Evolutionary conservation across 1,284 basidiomycete species (phyloP).

Genomic region (Fereydounia khargensis): DNA sequence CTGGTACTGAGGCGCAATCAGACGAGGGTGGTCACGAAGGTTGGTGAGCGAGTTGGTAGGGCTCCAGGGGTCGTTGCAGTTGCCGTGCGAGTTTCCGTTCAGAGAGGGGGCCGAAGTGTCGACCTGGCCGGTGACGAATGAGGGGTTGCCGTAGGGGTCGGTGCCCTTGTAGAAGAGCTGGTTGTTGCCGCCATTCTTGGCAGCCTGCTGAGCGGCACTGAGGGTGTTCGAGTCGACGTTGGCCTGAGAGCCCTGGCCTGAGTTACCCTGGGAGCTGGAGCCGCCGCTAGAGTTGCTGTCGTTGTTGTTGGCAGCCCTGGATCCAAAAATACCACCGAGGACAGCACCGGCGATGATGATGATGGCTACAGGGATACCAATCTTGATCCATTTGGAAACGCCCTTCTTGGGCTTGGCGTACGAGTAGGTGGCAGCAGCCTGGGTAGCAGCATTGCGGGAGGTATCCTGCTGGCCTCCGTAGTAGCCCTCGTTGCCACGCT

Average conservation of each 20-base stretch:
- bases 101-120: conserved; percentile 24
- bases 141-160: conserved; percentile 71
- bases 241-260: conserved; percentile 12
- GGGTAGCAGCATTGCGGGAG: conserved; percentile 11
- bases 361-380: conserved; percentile 40
- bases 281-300: conserved; percentile 58
- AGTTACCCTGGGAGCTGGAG: conserved; percentile 51
- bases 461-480: conserved; percentile 3
- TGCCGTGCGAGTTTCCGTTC: conserved; percentile 12
- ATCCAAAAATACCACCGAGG: conserved; percentile 73
- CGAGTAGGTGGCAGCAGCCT: conserved; percentile 42
- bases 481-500: conserved; percentile 24
- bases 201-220: conserved; percentile 65
- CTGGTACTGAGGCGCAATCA: conserved; percentile 87
- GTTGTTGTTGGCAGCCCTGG: conserved; percentile 61
- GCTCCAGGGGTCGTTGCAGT: conserved; percentile 48
- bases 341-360: conserved; percentile 64
- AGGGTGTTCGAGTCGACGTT: conserved; percentile 31
- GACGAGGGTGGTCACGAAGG: conserved; percentile 77
- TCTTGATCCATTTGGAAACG: conserved; percentile 46
- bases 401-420: conserved; percentile 47
- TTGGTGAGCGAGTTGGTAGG: conserved; percentile 68
- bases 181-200: conserved; percentile 67
- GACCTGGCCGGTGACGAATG: conserved; percentile 83
- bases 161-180: conserved; percentile 67